Evolutionary conservation across 169 alveolate species (phyloP).

Genomic region (Eimeria zaria): DNA sequence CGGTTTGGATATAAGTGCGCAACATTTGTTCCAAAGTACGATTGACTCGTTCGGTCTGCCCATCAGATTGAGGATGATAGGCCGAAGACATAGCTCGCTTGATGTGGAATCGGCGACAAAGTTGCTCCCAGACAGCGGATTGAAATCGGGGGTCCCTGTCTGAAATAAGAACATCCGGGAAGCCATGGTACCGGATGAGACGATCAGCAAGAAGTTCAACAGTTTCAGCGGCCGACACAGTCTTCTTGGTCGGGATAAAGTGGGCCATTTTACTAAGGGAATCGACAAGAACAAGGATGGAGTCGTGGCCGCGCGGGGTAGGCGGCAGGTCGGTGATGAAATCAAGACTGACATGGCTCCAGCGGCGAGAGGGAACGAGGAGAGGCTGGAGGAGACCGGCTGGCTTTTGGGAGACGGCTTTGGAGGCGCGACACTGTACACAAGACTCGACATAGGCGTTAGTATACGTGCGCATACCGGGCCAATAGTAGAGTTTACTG

Average conservation of each 20-base stretch:
- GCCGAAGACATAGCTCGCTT: background rate
- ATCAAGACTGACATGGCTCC: background rate
- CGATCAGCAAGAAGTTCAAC: too few species aligned
- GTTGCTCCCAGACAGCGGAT: background rate
- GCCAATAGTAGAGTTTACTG: too few species aligned
- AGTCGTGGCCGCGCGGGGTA: background rate
- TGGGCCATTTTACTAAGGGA: background rate
- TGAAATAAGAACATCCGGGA: background rate
- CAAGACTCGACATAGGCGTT: background rate
- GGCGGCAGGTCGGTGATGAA: background rate
- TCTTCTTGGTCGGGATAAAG: background rate
- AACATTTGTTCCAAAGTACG: background rate
- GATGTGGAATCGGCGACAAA: background rate
- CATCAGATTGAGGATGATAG: background rate
- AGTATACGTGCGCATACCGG: background rate
- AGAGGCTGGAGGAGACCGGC: background rate
- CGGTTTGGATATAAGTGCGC: background rate
- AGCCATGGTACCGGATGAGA: background rate
- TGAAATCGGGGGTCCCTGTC: background rate
- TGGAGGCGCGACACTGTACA: background rate
- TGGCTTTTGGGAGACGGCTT: background rate
- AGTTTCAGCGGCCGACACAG: too few species aligned
- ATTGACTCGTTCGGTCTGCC: background rate
- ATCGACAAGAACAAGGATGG: background rate
- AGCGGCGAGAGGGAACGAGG: background rate